Evolutionary conservation across 1,139 yeast genomes (phyloP), one percentile per base, ranked within the genome.

Genomic region (Pichia sp.): DNA sequence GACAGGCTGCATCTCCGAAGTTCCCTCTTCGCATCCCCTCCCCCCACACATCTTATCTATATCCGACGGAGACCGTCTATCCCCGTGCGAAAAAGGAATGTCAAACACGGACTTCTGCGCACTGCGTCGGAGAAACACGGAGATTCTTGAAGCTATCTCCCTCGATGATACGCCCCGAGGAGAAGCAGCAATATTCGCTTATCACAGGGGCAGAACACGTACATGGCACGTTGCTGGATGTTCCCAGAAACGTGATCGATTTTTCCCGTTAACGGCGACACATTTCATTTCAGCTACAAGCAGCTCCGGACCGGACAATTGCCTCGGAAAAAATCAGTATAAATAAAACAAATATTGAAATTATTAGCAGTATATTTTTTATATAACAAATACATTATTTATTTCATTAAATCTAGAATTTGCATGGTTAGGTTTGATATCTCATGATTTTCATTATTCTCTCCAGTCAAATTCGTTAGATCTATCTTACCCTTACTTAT

Each of bases 371-470:
- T 41, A 23, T 41, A 22, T 41, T 19, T n/a, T 41, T 41, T 41
- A 19, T 22, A 41, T 37, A 25, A 25, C 30, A 22, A 34, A 34
- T n/a, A 25, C 19, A 31, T 23, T 21, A 28, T 25, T 48, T 21
- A 16, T 54, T 65, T 67, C 34, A 66, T 65, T 40, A 66, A 56
- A 51, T 66, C 70, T 64, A 85, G 74, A 52, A 86, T 85, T 72
- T 86, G 95, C 66, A 84, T 89, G n/a, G 91, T 84, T 64, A 86
- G 76, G 64, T 84, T 85, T 65, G 82, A 83, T 61, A 85, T 76
- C 67, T 86, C 93, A 46, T 64, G 70, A n/a, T 64, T 62, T 74
- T 82, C 71, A 79, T 83, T 59, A 79, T 62, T 66, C 37, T 60
- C 68, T 36, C 64, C 67, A 7, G 64, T 65, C 25, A 68, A 54